phyloP scores from a whole-genome alignment of 768 basidiomycete species.

The Daedaleopsis nitida region DNA sequence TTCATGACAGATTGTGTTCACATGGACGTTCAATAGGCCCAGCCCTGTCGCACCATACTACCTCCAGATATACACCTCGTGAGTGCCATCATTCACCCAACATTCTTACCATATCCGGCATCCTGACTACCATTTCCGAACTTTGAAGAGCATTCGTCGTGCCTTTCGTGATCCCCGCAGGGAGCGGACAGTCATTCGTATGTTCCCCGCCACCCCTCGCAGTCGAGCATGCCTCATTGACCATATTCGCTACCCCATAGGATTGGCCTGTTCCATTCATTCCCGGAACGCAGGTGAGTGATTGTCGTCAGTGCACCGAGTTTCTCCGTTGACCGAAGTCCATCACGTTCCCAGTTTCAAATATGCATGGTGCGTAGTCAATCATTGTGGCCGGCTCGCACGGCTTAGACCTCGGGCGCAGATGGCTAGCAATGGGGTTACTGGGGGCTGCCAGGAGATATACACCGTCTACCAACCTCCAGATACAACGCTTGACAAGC shows the following conservation, averaged over 20 bases:
- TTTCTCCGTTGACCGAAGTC: neutral
- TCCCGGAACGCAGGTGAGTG: constrained; percentile 54
- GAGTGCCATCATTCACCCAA: constrained; percentile 25
- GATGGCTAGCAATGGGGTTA: constrained; percentile 58
- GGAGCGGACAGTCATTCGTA: constrained; percentile 49
- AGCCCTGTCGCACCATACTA: constrained; percentile 58
- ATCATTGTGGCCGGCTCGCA: neutral
- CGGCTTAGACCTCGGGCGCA: constrained; percentile 22
- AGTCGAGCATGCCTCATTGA: neutral
- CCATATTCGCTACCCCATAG: constrained; percentile 32
- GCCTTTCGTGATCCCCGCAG: constrained; percentile 54
- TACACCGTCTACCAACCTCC: constrained; percentile 55
- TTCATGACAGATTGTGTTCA: neutral
- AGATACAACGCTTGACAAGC: constrained; percentile 31
- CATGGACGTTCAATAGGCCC: constrained; percentile 39
- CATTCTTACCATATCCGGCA: neutral
- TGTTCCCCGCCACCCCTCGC: constrained; percentile 23
- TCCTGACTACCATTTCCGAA: neutral
- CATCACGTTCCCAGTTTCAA: constrained; percentile 49
- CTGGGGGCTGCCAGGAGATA: constrained; percentile 61
- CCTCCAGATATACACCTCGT: constrained; percentile 66
- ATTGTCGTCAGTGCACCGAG: neutral
- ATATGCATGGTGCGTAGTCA: constrained; percentile 60
- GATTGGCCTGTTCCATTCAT: constrained; percentile 61
- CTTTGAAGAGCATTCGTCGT: constrained; percentile 47